Conservation (phyloP, 768 basidiomycete species). For the Tubosaeta brunneosetosa region DNA sequence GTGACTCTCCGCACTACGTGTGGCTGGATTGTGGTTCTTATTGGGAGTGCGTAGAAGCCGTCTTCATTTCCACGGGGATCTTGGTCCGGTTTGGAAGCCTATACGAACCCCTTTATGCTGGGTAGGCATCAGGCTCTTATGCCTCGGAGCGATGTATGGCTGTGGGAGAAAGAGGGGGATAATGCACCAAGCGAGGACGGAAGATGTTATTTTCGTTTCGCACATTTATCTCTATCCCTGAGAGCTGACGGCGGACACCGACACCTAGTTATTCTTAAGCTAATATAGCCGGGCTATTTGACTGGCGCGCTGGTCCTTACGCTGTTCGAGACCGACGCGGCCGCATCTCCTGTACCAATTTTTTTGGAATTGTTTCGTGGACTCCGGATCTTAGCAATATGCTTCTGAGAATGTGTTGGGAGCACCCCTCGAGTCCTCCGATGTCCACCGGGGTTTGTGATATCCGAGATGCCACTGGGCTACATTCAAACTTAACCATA, state of each 20-base stretch:
- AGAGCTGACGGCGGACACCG: not conserved
- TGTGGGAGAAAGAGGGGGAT: not conserved
- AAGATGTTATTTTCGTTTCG: not conserved
- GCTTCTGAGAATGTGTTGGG: not conserved
- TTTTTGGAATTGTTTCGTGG: not conserved
- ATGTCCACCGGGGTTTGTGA: not conserved
- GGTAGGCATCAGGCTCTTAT: not conserved
- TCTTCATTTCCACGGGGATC: not conserved
- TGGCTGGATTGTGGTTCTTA: not conserved
- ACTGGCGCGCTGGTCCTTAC: not conserved
- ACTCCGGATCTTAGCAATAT: not conserved
- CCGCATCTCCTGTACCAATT: not conserved
- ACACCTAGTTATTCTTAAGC: not conserved
- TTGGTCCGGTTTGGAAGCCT: not conserved
- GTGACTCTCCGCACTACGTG: not conserved
- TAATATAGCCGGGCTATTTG: not conserved
- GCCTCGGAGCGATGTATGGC: not conserved
- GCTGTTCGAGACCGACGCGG: no score
- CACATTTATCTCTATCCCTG: not conserved
- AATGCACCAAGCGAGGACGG: not conserved
- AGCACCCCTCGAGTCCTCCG: not conserved
- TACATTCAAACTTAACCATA: not conserved
- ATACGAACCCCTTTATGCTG: no score
- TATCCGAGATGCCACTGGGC: not conserved
- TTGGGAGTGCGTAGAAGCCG: not conserved